These are phyloP conservation scores for Leucosporidium scottii DNA, from an alignment of 768 basidiomycete genomes.

Conservation along the genomic window DNA sequence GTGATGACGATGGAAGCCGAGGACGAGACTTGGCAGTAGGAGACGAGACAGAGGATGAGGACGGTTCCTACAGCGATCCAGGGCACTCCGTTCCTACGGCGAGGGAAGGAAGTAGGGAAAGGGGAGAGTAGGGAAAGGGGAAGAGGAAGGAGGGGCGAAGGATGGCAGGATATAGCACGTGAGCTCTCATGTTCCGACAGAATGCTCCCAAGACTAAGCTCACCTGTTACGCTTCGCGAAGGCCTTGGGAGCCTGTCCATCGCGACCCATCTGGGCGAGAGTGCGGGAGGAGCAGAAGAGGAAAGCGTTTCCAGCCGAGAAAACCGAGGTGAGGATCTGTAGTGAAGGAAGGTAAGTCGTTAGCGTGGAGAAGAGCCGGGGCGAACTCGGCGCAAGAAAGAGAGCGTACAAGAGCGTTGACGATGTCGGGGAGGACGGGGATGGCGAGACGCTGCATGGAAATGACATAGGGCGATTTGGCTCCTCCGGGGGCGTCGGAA, in stretches of 20 bases:
- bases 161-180: no score
- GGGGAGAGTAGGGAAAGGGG: no score
- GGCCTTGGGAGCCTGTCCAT: background rate
- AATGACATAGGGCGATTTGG: background rate
- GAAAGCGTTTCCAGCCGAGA: slow-evolving; percentile 1
- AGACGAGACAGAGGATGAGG: background rate
- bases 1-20: slow-evolving; percentile 2
- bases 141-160: no score
- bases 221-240: background rate
- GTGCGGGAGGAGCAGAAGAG: background rate
- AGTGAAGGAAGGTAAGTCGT: no score
- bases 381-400: background rate
- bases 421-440: background rate
- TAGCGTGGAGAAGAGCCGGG: background rate
- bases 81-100: slow-evolving; percentile 1
- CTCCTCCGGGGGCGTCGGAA: background rate
- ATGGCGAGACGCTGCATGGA: background rate
- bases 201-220: no score
- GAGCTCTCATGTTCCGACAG: no score
- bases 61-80: background rate
- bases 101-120: no score
- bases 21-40: slow-evolving; percentile 6
- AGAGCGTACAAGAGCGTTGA: background rate
- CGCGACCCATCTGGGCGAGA: background rate
- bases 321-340: slow-evolving; percentile 3